phyloP scores from a whole-genome alignment of 192 early-diverging fungal genomes.

The Coemansia sp. region DNA sequence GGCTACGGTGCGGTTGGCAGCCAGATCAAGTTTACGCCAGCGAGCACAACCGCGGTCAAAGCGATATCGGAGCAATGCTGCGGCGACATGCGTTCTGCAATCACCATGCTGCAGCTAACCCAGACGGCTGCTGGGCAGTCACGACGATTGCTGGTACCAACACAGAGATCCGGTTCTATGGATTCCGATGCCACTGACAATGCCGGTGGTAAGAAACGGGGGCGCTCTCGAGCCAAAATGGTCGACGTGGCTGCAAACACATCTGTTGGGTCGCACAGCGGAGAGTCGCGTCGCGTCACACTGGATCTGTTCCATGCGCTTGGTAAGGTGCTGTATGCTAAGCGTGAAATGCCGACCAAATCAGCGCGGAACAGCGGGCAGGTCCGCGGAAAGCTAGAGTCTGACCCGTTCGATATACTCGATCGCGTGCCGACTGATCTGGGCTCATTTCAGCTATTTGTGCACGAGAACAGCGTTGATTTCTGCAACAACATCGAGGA shows the following conservation, averaged over 20 bases:
- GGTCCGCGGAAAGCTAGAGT: slow-evolving; percentile 25
- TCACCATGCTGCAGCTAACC: slow-evolving; percentile 60
- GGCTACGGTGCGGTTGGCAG: slow-evolving; percentile 5
- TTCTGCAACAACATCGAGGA: slow-evolving; percentile 57
- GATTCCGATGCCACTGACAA: neutral
- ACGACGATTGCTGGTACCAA: too few relatives aligned
- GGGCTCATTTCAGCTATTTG: slow-evolving; percentile 55
- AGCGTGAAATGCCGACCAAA: slow-evolving; percentile 36
- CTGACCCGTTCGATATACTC: slow-evolving; percentile 45
- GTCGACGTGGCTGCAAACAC: neutral
- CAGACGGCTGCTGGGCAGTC: neutral
- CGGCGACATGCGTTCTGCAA: slow-evolving; percentile 60
- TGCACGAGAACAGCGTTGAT: slow-evolving; percentile 61
- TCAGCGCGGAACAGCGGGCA: slow-evolving; percentile 9
- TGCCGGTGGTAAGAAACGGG: neutral
- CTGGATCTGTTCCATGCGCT: slow-evolving; percentile 64
- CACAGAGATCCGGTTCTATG: neutral
- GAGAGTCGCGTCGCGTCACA: slow-evolving; percentile 24
- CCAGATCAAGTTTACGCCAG: slow-evolving; percentile 5
- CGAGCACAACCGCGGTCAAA: slow-evolving; percentile 26
- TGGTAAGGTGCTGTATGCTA: slow-evolving; percentile 63
- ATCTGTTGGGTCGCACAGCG: neutral
- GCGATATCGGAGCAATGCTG: slow-evolving; percentile 50
- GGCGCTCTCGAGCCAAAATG: neutral
- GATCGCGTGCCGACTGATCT: slow-evolving; percentile 59